phyloP scores from a whole-genome alignment of 352 stramenopile genomes.

The Pythium dissotocum region DNA sequence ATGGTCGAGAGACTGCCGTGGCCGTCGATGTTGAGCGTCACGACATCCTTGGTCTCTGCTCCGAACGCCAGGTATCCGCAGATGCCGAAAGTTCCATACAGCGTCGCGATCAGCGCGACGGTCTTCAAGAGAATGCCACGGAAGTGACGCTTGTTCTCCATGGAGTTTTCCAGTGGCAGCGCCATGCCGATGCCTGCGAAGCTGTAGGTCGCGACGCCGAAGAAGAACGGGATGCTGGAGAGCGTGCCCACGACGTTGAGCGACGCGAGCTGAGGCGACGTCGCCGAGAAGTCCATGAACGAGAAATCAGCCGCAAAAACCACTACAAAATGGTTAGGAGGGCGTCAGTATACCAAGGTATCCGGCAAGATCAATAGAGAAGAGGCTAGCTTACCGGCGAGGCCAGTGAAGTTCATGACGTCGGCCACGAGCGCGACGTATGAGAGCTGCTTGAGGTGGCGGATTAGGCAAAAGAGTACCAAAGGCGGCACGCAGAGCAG shows the following conservation, averaged over 20 bases:
- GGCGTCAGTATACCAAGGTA: neutral
- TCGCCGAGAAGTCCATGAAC: constrained; percentile 31
- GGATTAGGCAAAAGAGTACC: constrained; percentile 52
- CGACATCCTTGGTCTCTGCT: constrained; percentile 54
- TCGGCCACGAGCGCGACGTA: constrained; percentile 77
- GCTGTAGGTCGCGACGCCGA: constrained; percentile 75
- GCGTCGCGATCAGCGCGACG: constrained; percentile 51
- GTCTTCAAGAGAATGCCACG: constrained; percentile 44
- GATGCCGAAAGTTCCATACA: constrained; percentile 74
- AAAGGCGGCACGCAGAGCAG: constrained; percentile 40
- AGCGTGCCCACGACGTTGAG: constrained; percentile 43
- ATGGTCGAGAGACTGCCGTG: constrained; percentile 46
- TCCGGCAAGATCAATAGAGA: neutral
- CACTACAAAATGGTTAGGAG: constrained; percentile 14
- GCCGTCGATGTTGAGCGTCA: constrained; percentile 74
- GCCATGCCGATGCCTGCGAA: constrained; percentile 80
- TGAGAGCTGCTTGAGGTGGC: constrained; percentile 68
- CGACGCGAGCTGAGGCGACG: constrained; percentile 22
- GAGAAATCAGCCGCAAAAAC: constrained; percentile 74
- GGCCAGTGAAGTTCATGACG: constrained; percentile 66
- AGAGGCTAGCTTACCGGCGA: constrained; percentile 28
- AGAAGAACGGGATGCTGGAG: constrained; percentile 66
- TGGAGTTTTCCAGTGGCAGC: constrained; percentile 64
- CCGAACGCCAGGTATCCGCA: constrained; percentile 77
- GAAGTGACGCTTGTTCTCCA: constrained; percentile 57